Evolutionary conservation across 768 basidiomycete genomes (phyloP), one percentile per base, ranked within the genome.

Genomic region (Hirschioporus abietinus): DNA sequence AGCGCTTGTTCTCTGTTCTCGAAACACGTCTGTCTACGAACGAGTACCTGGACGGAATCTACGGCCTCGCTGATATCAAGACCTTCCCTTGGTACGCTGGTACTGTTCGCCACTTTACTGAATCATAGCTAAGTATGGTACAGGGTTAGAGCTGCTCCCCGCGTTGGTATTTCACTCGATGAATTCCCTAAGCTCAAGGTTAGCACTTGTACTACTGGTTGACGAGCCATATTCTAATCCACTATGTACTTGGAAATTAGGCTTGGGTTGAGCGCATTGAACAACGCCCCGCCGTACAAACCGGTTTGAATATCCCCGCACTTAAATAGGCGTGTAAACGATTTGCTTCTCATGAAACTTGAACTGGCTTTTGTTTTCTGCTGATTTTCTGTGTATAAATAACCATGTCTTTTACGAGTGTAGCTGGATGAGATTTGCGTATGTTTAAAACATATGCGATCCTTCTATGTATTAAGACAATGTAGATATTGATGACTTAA

Each of bases 1-100:
- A 86, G 70, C 86, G 95, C 27, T 82, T 96, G 24, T 95, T 90
- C 73, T 79, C 85, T n/a, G 95, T 96, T 2, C 83, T 96, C 59
- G 87, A 96, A 71, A 86, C 88, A 63, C 86, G 90, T 26, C 83
- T 96, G n/a, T 35, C 65, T n/a, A 75, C 80, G 60, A 84, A 90
- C 18, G 92, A 95, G 57, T 96, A 83, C 74, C 86, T 96, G 18
- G 92, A 84, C 20, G 91, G 90, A 24, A 87, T 84, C 70, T 85
- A 83, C 73, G 86, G 82, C 58, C 76, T 95, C 60, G 94, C 91
- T 7, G 92, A 93, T 71, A 77, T 91, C 66, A 93, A 92, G 66
- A 80, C 81, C 2, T 72, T 84, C 65, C 81, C 89, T 5, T 92
- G 90, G 90, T 88, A 68, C 66, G 75, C 65, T 12, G 1, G 15